These are phyloP conservation scores for Trichoderma gracile DNA, from an alignment of 2,329 filamentous ascomycete genomes.

Conservation along the genomic window DNA sequence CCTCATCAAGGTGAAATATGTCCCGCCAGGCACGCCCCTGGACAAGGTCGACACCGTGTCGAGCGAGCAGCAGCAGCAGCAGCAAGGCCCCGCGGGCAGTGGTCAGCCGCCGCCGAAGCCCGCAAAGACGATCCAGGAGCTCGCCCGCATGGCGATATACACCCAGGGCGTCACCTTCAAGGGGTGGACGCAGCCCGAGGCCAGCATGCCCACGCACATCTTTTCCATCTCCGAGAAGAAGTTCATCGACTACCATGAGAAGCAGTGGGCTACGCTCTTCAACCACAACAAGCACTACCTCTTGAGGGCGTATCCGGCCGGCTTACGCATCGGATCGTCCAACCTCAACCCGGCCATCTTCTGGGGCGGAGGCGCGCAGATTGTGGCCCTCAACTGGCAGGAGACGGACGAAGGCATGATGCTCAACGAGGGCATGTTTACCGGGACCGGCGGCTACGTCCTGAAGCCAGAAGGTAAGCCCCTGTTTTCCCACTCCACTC, in stretches of 20 bases:
- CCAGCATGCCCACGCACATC: slow-evolving; percentile 65
- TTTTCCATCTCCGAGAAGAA: slow-evolving; percentile 66
- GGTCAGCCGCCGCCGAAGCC: slow-evolving; percentile 43
- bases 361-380: slow-evolving; percentile 86
- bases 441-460: slow-evolving; percentile 78
- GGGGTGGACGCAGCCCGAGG: slow-evolving; percentile 70
- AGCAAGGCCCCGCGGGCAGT: slow-evolving; percentile 35
- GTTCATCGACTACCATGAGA: slow-evolving; percentile 62
- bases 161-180: slow-evolving; percentile 82
- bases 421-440: slow-evolving; percentile 93
- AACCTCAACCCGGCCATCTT: slow-evolving; percentile 84
- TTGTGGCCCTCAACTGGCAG: slow-evolving; percentile 94
- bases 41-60: slow-evolving; percentile 39
- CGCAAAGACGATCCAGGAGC: slow-evolving; percentile 67
- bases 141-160: slow-evolving; percentile 79
- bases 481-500: not conserved
- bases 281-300: slow-evolving; percentile 78
- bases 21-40: slow-evolving; percentile 45
- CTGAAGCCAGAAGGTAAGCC: slow-evolving; percentile 71
- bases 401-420: slow-evolving; percentile 90
- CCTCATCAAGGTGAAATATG: slow-evolving; percentile 78
- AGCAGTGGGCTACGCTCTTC: slow-evolving; percentile 60
- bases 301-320: slow-evolving; percentile 87
- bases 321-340: slow-evolving; percentile 76
- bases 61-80: slow-evolving; percentile 34